A percentile compares a stretch with the other conserved stretches of the same genome.
Conservation (phyloP, 768 basidiomycete genomes). For the Leucocoprinus sp. region DNA sequence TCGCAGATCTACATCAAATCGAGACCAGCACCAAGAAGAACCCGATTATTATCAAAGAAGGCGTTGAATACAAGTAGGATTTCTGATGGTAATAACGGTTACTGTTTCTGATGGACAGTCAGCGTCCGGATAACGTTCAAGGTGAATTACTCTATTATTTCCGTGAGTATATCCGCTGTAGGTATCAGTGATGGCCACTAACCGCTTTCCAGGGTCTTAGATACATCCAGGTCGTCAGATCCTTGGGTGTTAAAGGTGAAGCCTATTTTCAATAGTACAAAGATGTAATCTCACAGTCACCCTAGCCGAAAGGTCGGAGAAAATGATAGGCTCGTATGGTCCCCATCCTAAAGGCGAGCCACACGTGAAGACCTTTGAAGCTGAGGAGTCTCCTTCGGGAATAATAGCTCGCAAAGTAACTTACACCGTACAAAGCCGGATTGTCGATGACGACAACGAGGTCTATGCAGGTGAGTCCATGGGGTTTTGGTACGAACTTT, state of each 20-base stretch:
- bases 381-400: conserved; percentile 68
- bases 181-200: neutral
- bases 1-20: conserved; percentile 39
- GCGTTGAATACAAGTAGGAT: conserved; percentile 80
- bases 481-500: neutral
- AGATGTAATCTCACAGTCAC: neutral
- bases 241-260: conserved; percentile 65
- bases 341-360: conserved; percentile 56
- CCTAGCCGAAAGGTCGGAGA: conserved; percentile 83
- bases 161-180: conserved; percentile 34
- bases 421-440: conserved; percentile 72
- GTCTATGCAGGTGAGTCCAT: conserved; percentile 63
- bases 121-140: conserved; percentile 79
- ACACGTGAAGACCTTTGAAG: conserved; percentile 70
- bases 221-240: conserved; percentile 87
- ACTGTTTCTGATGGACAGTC: conserved; percentile 9
- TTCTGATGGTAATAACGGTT: neutral
- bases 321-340: conserved; percentile 93
- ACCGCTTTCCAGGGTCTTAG: conserved; percentile 50
- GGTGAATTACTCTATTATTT: conserved; percentile 86
- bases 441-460: conserved; percentile 80
- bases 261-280: neutral
- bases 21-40: conserved; percentile 62
- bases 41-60: conserved; percentile 73
- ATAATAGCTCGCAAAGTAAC: conserved; percentile 75